Evolutionary conservation across 768 basidiomycete species (phyloP), one percentile per base, ranked within the genome.

Genomic region (Hortiboletus campestris): DNA sequence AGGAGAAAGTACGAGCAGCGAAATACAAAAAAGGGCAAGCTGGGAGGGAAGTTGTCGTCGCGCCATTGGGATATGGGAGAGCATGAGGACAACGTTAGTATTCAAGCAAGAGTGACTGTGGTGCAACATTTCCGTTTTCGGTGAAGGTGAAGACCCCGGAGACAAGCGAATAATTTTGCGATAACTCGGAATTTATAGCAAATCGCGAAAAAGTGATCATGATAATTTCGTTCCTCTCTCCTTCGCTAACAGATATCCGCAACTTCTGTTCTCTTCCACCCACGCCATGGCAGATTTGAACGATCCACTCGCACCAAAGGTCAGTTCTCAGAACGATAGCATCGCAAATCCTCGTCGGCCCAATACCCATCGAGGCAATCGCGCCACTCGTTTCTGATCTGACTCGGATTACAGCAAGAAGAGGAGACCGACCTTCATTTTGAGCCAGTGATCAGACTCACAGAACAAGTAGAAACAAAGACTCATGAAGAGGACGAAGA

Each of bases 371-470:
- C 69, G 65, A 58, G 29, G 46, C 61, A 54, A 67, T 66, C 62
- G 67, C 42, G 62, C 63, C 69, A 72, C 70, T 57, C 49, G 53
- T 59, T 61, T 58, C 57, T 69, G 65, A 65, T 71, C 67, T 67
- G 55, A 58, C 63, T 22, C 51, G 57, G 40, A 59, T 62, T 59
- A 57, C 46, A 65, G 65, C 67, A 77, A 65, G 81, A 84, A 57
- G 94, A 96, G 72, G 91, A 94, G 74, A 67, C 80, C 76, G 93
- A 96, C 74, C 82, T 84, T 63, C 90, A 94, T 64, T 98, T 94
- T 74, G 95, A 97, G 76, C 97, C 97, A 48, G 91, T 98, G 57
- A 88, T 97, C 78, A 91, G 85, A 75, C 90, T 98, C 74, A 96
- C 94, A 9, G 90, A 99, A 74, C 86, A 92, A 71, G 91, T 99